phyloP scores from a whole-genome alignment of 208 protist species.

The Leishmania guyanensis region DNA sequence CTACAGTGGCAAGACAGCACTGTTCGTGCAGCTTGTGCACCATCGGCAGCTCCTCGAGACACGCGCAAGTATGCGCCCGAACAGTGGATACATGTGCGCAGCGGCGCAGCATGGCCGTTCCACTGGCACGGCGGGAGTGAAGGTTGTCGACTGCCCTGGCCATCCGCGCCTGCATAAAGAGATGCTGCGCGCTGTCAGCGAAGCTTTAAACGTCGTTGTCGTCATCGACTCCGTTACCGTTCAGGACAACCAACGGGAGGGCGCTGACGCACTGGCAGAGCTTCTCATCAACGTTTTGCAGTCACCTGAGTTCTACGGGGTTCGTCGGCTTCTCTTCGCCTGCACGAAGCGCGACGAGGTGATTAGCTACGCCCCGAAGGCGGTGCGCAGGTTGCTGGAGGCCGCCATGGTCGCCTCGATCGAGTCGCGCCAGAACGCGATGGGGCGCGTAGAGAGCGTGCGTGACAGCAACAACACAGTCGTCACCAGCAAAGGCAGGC shows the following conservation, averaged over 20 bases:
- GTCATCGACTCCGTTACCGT: conserved; percentile 78
- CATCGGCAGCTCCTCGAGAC: conserved; percentile 23
- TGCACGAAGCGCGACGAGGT: conserved; percentile 86
- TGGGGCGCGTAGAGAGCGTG: conserved; percentile 69
- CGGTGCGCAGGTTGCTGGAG: conserved; percentile 78
- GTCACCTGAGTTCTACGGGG: conserved; percentile 73
- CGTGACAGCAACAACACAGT: conserved; percentile 52
- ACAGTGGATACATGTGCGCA: conserved; percentile 30
- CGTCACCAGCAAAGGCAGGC: conserved; percentile 16
- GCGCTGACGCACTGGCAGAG: conserved; percentile 73
- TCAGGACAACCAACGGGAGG: conserved; percentile 75
- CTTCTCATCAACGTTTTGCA: conserved; percentile 60
- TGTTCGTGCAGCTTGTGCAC: conserved; percentile 68
- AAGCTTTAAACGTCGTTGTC: conserved; percentile 63
- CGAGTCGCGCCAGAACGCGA: conserved; percentile 46
- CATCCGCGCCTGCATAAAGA: conserved; percentile 69
- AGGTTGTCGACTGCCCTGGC: conserved; percentile 77
- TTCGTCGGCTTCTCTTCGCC: conserved; percentile 62
- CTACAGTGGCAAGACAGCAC: conserved; percentile 76
- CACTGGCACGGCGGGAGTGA: conserved; percentile 3
- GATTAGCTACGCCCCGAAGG: conserved; percentile 79
- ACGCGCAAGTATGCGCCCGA: conserved; percentile 75
- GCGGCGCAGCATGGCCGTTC: conserved; percentile 1
- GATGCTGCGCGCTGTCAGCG: conserved; percentile 47
- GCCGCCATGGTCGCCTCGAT: conserved; percentile 55